Evolutionary conservation across 257 asterid genomes (phyloP), one percentile per base, ranked within the genome.

Genomic region (Solanum infundibuliforme): DNA sequence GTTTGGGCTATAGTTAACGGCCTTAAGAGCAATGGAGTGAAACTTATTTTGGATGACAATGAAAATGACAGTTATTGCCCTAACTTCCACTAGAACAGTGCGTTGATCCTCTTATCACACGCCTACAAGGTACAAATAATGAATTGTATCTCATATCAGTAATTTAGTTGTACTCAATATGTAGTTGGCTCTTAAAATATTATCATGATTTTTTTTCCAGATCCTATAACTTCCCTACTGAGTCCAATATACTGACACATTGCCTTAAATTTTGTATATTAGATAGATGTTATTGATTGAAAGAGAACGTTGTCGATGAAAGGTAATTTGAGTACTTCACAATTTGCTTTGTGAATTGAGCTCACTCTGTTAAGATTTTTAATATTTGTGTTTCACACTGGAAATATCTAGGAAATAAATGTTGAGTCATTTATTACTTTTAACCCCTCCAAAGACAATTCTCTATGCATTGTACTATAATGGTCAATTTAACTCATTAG

Each of bases 21-120:
- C n/a, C 90, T 95, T 77, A 94, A 93, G 86, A 88, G 87, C 92
- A 91, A 92, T 21, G 98, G 96, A 82, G 90, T 94, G 84, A 93
- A 91, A 69, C 86, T 94, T 29, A 83, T 93, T 90, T 92, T 94
- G 41, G 94, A 94, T 60, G 96, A 93, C 73, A 93, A 90, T 31
- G 92, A 86, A 55, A 85, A 75, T 39, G 88, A 60, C 21, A 85
- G 35, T 55, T 86, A 83, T 36, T 75, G 36, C 69, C 90, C 89
- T 12, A 85, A 88, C 62, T 75, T 62, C 65, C 71, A 84, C 81
- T 85, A 84, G 86, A 72, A 3, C 43, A 46, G n/a, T 46, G 72
- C 4, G 38, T 7, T 6, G n/a, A 41, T 83, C 66, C 77, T 34
- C 36, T 38, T 83, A 58, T 35, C 8, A 6, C 46, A 60, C 4